A percentile compares a stretch with the other conserved stretches of the same genome.
Evolutionary conservation across 1,139 yeast genomes (phyloP).

Genomic region (Geotrichum australiense): DNA sequence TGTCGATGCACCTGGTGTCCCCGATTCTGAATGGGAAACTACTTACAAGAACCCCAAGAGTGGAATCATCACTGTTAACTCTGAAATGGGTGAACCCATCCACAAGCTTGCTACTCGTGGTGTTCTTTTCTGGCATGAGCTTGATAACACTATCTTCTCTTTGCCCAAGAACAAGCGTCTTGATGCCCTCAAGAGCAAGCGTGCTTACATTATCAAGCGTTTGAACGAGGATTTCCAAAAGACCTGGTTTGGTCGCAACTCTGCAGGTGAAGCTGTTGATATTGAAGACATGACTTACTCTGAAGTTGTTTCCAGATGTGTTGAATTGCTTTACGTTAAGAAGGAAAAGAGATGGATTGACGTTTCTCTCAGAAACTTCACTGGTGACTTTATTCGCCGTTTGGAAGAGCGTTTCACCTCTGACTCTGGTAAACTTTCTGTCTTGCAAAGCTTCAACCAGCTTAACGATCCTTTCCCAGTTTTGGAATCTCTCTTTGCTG

Average conservation of each 20-base stretch:
- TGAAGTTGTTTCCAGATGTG: conserved; percentile 81
- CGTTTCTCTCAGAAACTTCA: conserved; percentile 72
- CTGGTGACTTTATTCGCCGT: conserved; percentile 83
- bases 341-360: conserved; percentile 87
- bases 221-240: conserved; percentile 94
- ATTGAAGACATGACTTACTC: conserved; percentile 92
- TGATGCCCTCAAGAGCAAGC: conserved; percentile 76
- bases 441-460: conserved; percentile 66
- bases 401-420: conserved; percentile 91
- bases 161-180: conserved; percentile 85
- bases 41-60: conserved; percentile 95
- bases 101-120: conserved; percentile 98
- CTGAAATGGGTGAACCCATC: conserved; percentile 99
- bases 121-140: conserved; percentile 86
- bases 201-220: conserved; percentile 73
- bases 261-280: conserved; percentile 75
- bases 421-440: conserved; percentile 43
- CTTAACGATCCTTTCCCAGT: conserved; percentile 61
- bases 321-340: conserved; percentile 81
- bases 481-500: conserved; percentile 51
- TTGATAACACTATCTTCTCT: conserved; percentile 87
- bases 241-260: conserved; percentile 88
- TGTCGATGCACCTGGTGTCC: conserved; percentile 84
- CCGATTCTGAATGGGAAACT: conserved; percentile 83
- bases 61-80: conserved; percentile 90